Conservation (phyloP, 495 filamentous ascomycete genomes). For the Bacidia gigantensis region DNA sequence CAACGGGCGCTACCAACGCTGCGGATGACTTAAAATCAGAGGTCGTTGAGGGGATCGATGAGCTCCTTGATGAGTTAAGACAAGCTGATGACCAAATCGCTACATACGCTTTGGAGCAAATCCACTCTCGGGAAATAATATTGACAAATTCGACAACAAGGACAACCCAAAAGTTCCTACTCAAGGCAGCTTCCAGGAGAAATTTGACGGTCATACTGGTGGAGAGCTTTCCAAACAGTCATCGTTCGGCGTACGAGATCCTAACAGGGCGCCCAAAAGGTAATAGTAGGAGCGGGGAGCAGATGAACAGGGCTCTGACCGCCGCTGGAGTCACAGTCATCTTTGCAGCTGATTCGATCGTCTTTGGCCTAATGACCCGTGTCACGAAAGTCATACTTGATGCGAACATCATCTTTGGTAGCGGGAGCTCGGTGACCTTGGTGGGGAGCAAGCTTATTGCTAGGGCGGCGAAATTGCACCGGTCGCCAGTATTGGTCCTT, state of each 20-base stretch:
- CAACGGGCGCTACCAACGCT: not conserved
- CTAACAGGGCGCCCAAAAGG: conserved; percentile 36
- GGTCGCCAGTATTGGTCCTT: conserved; percentile 70
- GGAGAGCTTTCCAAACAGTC: conserved; percentile 55
- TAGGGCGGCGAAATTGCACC: conserved; percentile 64
- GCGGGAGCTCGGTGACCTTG: conserved; percentile 69
- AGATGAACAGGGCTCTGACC: conserved; percentile 62
- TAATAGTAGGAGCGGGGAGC: conserved; percentile 34
- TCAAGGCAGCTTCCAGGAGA: conserved; percentile 69
- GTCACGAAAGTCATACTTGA: conserved; percentile 89
- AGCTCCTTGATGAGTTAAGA: conserved; percentile 81
- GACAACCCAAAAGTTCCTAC: conserved; percentile 73
- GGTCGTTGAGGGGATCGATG: conserved; percentile 73
- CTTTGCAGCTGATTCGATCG: conserved; percentile 65
- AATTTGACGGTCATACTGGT: conserved; percentile 79
- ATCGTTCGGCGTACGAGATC: conserved; percentile 43
- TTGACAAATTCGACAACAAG: conserved; percentile 68
- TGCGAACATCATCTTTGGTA: conserved; percentile 72
- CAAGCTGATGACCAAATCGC: conserved; percentile 85
- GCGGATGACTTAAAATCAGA: conserved; percentile 51
- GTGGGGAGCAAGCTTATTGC: conserved; percentile 68
- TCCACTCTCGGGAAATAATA: conserved; percentile 80
- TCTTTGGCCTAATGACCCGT: conserved; percentile 82
- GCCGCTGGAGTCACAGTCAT: conserved; percentile 66
- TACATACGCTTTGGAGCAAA: conserved; percentile 70